Percentiles rank a stretch among this genome's conserved stretches.
phyloP scores from a whole-genome alignment of 495 filamentous ascomycete species.

The Aspergillus leporis region DNA sequence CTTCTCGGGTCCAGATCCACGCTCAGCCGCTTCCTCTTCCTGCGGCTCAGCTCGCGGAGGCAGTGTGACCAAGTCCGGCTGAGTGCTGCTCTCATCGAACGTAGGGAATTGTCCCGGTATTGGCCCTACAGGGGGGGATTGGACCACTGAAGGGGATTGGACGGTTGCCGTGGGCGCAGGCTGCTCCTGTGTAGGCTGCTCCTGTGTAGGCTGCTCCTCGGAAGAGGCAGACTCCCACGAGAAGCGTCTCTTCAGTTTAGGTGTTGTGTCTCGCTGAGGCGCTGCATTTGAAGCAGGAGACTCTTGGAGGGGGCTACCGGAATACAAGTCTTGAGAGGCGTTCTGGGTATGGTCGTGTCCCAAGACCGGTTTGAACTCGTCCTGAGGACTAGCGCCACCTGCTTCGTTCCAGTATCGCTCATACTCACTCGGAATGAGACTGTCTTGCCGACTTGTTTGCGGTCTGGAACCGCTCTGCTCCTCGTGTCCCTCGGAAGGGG shows the following conservation, averaged over 20 bases:
- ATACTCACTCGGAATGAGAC: slow-evolving; percentile 57
- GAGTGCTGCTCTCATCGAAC: slow-evolving; percentile 16
- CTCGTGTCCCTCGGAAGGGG: slow-evolving; percentile 36
- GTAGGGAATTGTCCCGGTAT: slow-evolving; percentile 23
- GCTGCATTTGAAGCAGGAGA: slow-evolving; percentile 8
- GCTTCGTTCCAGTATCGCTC: slow-evolving; percentile 59
- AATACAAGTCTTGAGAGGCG: slow-evolving; percentile 15
- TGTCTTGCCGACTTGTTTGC: slow-evolving; percentile 39
- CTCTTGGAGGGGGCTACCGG: slow-evolving; percentile 22
- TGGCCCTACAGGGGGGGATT: slow-evolving; percentile 5
- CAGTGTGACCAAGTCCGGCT: slow-evolving; percentile 8
- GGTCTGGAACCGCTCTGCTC: slow-evolving; percentile 19
- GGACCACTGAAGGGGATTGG: slow-evolving; percentile 1
- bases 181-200: no score
- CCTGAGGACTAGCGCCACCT: slow-evolving; percentile 14
- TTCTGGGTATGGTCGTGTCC: slow-evolving; percentile 22
- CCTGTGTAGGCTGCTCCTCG: no score
- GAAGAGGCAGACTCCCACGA: slow-evolving; percentile 44
- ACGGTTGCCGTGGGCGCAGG: slow-evolving; percentile 12
- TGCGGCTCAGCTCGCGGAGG: not conserved
- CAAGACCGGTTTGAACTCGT: slow-evolving; percentile 15
- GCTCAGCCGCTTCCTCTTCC: not conserved
- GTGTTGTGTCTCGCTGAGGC: slow-evolving; percentile 19
- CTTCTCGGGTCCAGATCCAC: slow-evolving; percentile 15
- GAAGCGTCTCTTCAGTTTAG: slow-evolving; percentile 37